Base-by-base conservation (phyloP, 78 protist species). In the Dictyostelium intermedium region DNA sequence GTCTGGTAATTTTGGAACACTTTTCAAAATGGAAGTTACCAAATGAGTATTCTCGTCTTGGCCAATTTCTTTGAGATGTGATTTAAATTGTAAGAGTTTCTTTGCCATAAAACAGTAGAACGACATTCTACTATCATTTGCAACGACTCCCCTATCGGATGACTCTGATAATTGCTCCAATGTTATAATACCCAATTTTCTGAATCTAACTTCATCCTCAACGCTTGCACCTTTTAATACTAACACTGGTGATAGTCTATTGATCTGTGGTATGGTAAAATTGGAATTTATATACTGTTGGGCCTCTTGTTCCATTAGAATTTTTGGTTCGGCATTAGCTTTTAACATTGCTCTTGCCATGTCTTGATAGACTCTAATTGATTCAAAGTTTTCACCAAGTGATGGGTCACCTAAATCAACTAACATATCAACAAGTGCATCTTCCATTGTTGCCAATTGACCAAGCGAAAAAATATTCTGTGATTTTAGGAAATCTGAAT, bases 151-250 rank as follows among this genome's bases (percentile, higher is more conserved):
- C 5, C n/a, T 50, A 32, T 82, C 23, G 1, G 7, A 23, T 35
- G 86, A 25, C 8, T 35, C 47, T 32, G 56, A 16, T 1, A 87
- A 32, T 27, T 87, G 93, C 1, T 14, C 53, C 6, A 87, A 23
- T n/a, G 93, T 87, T 23, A 63, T 18, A 11, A 87, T 60, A 30
- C 45, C 34, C 30, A 76, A 45, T 27, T 39, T 25, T 23, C 30
- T 61, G 39, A 87, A 25, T 23, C 7, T 56, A 2, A 4, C 18
- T 25, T 60, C 84, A 87, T 87, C 93, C 9, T 87, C 85, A 25
- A 77, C 2, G 13, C 32, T 41, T 25, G 50, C 32, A 27, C 93
- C 93, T 10, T n/a, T 25, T 30, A 87, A 43, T 8, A 78, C 79
- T 34, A 72, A 34, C 34, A 72, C 35, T 34, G 79, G 43, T 32